phyloP scores from a whole-genome alignment of 345 rosid genomes.

The Kernera saxatilis region DNA sequence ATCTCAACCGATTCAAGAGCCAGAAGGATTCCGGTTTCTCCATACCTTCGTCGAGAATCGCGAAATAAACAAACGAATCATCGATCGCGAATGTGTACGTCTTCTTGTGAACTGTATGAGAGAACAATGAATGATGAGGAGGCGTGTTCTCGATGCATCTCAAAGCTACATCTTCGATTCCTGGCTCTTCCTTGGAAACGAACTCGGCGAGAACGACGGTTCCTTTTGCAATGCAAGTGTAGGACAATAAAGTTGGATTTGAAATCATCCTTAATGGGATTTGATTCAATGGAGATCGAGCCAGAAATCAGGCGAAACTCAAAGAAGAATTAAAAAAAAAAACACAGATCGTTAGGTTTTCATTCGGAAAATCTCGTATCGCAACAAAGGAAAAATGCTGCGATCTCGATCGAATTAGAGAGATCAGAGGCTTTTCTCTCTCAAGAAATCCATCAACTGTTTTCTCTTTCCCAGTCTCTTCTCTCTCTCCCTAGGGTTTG shows the following conservation, averaged over 20 bases:
- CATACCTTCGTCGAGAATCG: conserved; percentile 40
- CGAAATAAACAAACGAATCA: conserved; percentile 56
- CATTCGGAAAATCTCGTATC: conserved; percentile 7
- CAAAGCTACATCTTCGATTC: conserved; percentile 46
- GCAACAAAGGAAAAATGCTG: conserved; percentile 13
- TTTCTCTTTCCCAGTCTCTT: not conserved
- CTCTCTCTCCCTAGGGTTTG: conserved; percentile 25
- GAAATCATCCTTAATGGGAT: conserved; percentile 42
- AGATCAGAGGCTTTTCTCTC: not conserved
- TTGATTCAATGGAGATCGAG: not conserved
- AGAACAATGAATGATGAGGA: conserved; percentile 60
- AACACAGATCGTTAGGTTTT: conserved; percentile 10
- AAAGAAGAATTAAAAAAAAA: not conserved
- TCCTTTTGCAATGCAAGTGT: conserved; percentile 70
- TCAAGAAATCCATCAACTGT: not conserved
- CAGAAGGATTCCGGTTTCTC: conserved; percentile 43
- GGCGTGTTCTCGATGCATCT: conserved; percentile 69
- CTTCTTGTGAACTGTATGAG: conserved; percentile 50
- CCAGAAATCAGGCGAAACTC: not conserved
- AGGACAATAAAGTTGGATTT: conserved; percentile 48
- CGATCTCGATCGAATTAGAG: conserved; percentile 1
- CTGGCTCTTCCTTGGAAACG: conserved; percentile 46
- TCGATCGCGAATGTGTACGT: conserved; percentile 61
- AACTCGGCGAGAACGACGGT: conserved; percentile 54
- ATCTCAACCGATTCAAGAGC: conserved; percentile 53